Percentiles rank a stretch among this genome's conserved stretches.
These are phyloP conservation scores for Didymella lethalis DNA, from an alignment of 2,329 filamentous ascomycete genomes.

Conservation along the genomic window DNA sequence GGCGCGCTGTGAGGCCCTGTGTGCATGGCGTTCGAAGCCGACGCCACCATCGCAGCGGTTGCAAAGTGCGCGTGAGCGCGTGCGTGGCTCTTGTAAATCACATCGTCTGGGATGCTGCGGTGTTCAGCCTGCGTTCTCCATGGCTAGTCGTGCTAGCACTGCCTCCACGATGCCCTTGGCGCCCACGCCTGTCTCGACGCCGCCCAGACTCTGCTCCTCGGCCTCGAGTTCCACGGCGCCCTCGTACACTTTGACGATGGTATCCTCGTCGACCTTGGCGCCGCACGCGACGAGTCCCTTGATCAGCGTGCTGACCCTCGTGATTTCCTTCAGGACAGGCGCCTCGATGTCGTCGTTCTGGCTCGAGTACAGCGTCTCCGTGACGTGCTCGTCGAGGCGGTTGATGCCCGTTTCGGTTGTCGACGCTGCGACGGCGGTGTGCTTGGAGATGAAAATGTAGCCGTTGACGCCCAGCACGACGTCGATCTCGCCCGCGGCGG, in stretches of 20 bases:
- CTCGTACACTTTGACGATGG: slow-evolving; percentile 81
- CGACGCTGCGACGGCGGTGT: slow-evolving; percentile 68
- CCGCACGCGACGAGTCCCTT: slow-evolving; percentile 82
- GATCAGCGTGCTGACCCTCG: slow-evolving; percentile 81
- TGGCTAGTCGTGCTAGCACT: slow-evolving; percentile 39
- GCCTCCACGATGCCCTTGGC: slow-evolving; percentile 45
- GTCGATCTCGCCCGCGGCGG: slow-evolving; percentile 73
- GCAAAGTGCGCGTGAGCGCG: background rate
- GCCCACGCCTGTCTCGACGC: slow-evolving; percentile 39
- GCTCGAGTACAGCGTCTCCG: slow-evolving; percentile 87
- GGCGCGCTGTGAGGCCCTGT: background rate
- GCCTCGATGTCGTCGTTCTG: slow-evolving; percentile 87
- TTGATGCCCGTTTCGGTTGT: slow-evolving; percentile 72
- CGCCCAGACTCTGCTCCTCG: slow-evolving; percentile 66
- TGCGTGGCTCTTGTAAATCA: background rate
- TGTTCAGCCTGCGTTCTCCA: slow-evolving; percentile 36
- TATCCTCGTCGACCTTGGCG: slow-evolving; percentile 87
- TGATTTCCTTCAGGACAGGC: slow-evolving; percentile 86
- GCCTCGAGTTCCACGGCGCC: slow-evolving; percentile 79
- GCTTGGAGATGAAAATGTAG: slow-evolving; percentile 94
- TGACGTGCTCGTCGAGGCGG: slow-evolving; percentile 85
- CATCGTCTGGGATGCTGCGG: background rate
- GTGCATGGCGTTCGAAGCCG: no score
- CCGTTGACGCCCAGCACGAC: slow-evolving; percentile 94
- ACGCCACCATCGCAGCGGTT: background rate